phyloP scores from a whole-genome alignment of 75 land plant genomes.

The Chamaecyparis obtusa region DNA sequence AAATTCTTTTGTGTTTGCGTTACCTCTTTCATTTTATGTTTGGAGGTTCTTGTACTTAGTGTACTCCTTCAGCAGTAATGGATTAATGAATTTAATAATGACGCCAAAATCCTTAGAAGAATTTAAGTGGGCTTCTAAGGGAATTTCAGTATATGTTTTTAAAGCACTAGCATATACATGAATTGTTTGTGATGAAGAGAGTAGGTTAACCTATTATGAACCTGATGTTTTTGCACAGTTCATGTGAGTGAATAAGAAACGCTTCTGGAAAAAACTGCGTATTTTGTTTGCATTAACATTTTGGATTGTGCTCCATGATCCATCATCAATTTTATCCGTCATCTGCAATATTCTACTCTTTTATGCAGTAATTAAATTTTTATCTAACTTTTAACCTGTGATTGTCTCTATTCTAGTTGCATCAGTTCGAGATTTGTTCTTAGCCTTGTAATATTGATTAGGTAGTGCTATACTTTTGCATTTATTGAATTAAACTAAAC shows the following conservation, averaged over 20 bases:
- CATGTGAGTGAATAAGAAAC: too few relatives aligned
- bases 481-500: background rate
- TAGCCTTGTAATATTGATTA: background rate
- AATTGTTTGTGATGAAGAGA: background rate
- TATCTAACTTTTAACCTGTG: background rate
- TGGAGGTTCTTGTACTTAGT: background rate
- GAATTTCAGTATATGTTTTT: background rate
- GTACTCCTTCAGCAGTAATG: background rate
- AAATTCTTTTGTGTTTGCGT: background rate
- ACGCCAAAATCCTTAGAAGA: background rate
- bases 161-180: background rate
- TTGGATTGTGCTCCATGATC: too few relatives aligned
- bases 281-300: too few relatives aligned
- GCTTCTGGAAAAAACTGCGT: too few relatives aligned
- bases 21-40: background rate
- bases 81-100: too few relatives aligned
- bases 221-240: too few relatives aligned
- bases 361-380: background rate
- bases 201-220: background rate
- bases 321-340: too few relatives aligned
- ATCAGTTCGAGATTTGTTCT: background rate
- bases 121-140: background rate
- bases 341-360: background rate
- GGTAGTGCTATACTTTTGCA: background rate
- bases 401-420: background rate